Base-by-base conservation (phyloP, 176 grass and related monocot species). In the Eleusine indica region DNA sequence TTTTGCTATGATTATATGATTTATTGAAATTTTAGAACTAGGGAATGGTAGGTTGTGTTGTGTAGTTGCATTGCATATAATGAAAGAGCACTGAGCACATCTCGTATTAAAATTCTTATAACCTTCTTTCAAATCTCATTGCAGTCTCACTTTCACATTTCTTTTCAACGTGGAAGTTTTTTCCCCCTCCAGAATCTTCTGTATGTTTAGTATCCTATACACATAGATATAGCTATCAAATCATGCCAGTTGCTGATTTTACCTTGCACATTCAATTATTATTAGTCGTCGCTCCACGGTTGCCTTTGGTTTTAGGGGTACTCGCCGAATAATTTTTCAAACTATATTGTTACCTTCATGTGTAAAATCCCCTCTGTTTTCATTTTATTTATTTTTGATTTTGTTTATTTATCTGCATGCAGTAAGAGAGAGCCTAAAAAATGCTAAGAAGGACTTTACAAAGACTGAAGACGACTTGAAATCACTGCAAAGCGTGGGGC, bases 391-490 rank as follows among this genome's bases (percentile, higher is more conserved):
- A 51, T 41, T 32, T 75, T 66, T 21, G 32, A 44, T 66, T 49
- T 72, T 87, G 29, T 46, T 74, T 83, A 68, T 88, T 52, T 12
- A 69, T 68, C 42, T 90, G 3, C 51, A 68, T 92, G 89, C 93
- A 99, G 96, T 89, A 19, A 89, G 91, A 75, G 96, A 99, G 48
- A 96, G 79, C 87, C 77, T 96, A 75, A 96, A 90, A 86, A 81
- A 85, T 75, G 80, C 96, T 68, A 99, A 94, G 88, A 99, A 87
- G 86, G 96, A 96, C 35, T 99, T 89, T 62, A 57, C 80, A 15
- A 99, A 96, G 87, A 99, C 96, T 19, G 96, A 99, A 91, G 96
- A 99, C 28, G 96, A 99, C 75, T 79, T 99, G 71, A 99, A 99
- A 79, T 94, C 96, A 42, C 93, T 99, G 44, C 96, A 99, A 86